Conservation (phyloP, 345 rosid species). For the Erodium maritimum region DNA sequence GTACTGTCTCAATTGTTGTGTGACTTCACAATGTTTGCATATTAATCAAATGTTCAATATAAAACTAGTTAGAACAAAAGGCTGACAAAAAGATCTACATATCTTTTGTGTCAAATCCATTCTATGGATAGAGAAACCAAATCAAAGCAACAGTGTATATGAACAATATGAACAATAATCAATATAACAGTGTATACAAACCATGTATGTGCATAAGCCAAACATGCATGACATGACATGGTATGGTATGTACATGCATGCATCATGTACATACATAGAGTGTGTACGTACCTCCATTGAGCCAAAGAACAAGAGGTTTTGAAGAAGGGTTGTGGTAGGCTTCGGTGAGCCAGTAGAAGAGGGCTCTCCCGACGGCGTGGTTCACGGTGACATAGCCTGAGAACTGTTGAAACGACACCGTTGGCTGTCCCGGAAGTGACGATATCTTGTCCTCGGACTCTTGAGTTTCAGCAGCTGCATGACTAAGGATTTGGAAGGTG, state of each 20-base stretch:
- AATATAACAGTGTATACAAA: background rate
- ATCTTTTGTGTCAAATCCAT: too few species aligned
- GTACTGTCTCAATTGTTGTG: too few species aligned
- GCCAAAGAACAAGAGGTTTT: conserved; percentile 86
- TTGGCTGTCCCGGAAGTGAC: conserved; percentile 90
- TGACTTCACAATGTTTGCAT: too few species aligned
- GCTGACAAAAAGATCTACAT: background rate
- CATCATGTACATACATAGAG: too few species aligned
- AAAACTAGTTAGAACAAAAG: too few species aligned
- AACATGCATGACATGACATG: too few species aligned
- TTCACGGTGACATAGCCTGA: conserved; percentile 83
- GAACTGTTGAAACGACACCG: conserved; percentile 74
- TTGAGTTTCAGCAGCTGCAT: too few species aligned
- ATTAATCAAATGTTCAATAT: too few species aligned
- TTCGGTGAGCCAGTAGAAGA: conserved; percentile 95
- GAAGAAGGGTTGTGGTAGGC: conserved; percentile 37
- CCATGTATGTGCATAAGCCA: too few species aligned
- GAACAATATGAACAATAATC: background rate
- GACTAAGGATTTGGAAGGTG: too few species aligned
- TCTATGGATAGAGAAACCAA: background rate
- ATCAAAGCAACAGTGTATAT: background rate
- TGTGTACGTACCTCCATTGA: conserved; percentile 62
- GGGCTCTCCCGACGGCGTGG: conserved; percentile 58
- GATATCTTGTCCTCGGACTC: conserved; percentile 40
- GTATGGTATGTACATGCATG: too few species aligned